A percentile compares a stretch with the other conserved stretches of the same genome.
phyloP scores from a whole-genome alignment of 371 early-diverging fungal species.

The Rhizomucor pusillus region DNA sequence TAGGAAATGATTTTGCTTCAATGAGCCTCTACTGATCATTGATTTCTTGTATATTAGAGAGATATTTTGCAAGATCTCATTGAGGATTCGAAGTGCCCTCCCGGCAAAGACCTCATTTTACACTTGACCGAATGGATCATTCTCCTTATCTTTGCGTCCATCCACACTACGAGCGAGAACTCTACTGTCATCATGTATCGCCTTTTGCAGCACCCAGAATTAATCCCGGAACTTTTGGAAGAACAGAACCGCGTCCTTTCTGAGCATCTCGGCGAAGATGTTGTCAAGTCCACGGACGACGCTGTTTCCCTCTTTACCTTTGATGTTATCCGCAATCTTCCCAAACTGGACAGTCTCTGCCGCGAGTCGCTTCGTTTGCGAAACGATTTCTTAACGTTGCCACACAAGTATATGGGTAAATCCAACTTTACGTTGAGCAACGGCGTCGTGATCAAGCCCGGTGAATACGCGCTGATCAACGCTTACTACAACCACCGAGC shows the following conservation, averaged over 20 bases:
- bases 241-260: conserved; percentile 39
- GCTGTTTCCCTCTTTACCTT: conserved; percentile 18
- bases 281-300: conserved; percentile 1
- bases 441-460: conserved; percentile 23
- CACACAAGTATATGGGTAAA: conserved; percentile 30
- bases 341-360: conserved; percentile 46
- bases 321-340: conserved; percentile 31
- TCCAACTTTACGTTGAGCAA: conserved; percentile 29
- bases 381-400: conserved; percentile 15
- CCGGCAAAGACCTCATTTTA: not conserved
- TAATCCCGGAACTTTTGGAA: conserved; percentile 32
- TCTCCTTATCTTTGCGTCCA: conserved; percentile 34
- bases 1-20: too few relatives aligned
- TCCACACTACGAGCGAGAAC: conserved; percentile 41
- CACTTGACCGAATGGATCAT: conserved; percentile 18
- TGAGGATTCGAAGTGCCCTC: conserved; percentile 1
- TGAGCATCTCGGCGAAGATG: conserved; percentile 10
- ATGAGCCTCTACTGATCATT: too few relatives aligned
- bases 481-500: conserved; percentile 14
- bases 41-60: too few relatives aligned
- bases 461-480: conserved; percentile 20
- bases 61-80: conserved; percentile 24
- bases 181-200: conserved; percentile 37
- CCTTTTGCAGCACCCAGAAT: conserved; percentile 38
- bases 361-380: conserved; percentile 43